These are phyloP conservation scores for Rhodotorula sp. DNA, from an alignment of 1,284 basidiomycete species.

Conservation along the genomic window DNA sequence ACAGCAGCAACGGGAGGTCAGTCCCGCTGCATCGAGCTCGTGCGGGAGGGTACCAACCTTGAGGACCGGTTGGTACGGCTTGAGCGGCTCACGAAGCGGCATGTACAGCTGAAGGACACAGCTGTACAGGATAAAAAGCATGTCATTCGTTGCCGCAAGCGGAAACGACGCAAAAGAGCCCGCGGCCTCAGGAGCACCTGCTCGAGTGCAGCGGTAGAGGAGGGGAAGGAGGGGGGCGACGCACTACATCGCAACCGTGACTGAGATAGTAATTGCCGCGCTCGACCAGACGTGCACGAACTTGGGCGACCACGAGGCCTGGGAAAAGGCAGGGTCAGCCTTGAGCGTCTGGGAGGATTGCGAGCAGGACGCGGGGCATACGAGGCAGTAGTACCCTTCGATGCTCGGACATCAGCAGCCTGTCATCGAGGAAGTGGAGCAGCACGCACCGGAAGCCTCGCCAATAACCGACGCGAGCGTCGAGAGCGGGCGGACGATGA, in stretches of 20 bases:
- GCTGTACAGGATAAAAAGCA: neutral
- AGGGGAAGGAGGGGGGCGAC: conserved; percentile 48
- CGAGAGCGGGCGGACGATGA: conserved; percentile 56
- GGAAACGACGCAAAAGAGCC: no score
- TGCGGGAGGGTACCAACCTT: conserved; percentile 70
- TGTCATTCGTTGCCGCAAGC: no score
- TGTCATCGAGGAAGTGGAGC: neutral
- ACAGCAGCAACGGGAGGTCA: neutral
- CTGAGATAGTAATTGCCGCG: conserved; percentile 63
- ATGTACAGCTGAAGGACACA: conserved; percentile 66
- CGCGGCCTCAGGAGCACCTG: no score
- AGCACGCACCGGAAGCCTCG: conserved; percentile 55
- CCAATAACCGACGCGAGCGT: conserved; percentile 59
- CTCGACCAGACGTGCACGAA: conserved; percentile 73
- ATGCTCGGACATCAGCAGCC: neutral
- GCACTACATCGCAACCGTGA: conserved; percentile 78
- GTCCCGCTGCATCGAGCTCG: conserved; percentile 43
- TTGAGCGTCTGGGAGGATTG: neutral
- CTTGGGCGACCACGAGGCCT: conserved; percentile 63
- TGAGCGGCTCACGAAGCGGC: conserved; percentile 61
- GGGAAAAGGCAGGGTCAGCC: neutral
- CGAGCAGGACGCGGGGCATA: neutral
- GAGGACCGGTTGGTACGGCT: conserved; percentile 65
- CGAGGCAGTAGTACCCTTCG: conserved; percentile 62
- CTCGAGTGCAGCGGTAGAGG: no score